phyloP scores from a whole-genome alignment of 176 grass and related monocot genomes.

The Rhynchospora pubera region DNA sequence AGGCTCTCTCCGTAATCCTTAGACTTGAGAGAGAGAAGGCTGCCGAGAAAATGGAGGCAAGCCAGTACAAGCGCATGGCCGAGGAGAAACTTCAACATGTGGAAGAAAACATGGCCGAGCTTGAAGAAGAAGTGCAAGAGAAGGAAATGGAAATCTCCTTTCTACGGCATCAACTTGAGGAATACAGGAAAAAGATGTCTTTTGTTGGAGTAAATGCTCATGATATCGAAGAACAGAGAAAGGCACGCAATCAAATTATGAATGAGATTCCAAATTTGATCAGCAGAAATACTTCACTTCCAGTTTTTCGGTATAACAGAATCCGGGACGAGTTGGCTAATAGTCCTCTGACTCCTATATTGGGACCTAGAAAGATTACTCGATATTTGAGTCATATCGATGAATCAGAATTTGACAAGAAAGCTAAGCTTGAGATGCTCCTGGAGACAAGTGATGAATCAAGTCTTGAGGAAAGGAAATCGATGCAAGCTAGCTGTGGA shows the following conservation, averaged over 20 bases:
- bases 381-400: constrained; percentile 8
- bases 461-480: constrained; percentile 10
- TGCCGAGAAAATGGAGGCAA: constrained; percentile 81
- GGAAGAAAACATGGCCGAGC: constrained; percentile 38
- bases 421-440: background rate
- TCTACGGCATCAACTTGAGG: constrained; percentile 53
- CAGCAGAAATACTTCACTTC: constrained; percentile 56
- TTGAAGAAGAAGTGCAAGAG: constrained; percentile 60
- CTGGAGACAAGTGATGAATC: constrained; percentile 14
- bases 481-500: constrained; percentile 24
- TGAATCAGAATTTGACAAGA: constrained; percentile 20
- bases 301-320: constrained; percentile 36
- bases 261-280: constrained; percentile 29
- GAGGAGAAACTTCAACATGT: constrained; percentile 78
- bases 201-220: constrained; percentile 37
- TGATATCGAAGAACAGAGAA: constrained; percentile 34
- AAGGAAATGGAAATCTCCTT: constrained; percentile 79
- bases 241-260: constrained; percentile 22
- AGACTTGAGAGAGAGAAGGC: constrained; percentile 89
- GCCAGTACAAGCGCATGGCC: constrained; percentile 78
- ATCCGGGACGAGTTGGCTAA: constrained; percentile 31
- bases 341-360: constrained; percentile 18
- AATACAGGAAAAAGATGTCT: constrained; percentile 50
- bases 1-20: constrained; percentile 62
- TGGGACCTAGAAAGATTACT: constrained; percentile 30